Conservation (phyloP, 2,329 filamentous ascomycete species). For the Annulohypoxylon truncatum region DNA sequence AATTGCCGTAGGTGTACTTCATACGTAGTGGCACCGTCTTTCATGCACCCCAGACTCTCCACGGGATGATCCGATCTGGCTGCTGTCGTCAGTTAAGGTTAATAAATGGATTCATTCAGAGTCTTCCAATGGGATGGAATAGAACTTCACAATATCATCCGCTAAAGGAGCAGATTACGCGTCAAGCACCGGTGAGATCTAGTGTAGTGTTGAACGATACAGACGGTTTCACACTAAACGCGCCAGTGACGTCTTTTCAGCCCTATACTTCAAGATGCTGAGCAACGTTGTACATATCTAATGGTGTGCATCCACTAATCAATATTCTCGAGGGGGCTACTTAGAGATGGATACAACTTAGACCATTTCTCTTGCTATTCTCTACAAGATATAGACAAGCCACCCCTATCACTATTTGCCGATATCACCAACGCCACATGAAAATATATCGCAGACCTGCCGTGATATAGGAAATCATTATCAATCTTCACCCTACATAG, state of each 20-base stretch:
- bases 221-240: not conserved
- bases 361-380: not conserved
- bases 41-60: conserved; percentile 34
- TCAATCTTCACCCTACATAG: no score
- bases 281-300: not conserved
- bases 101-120: conserved; percentile 13
- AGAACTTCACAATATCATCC: not conserved
- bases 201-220: not conserved
- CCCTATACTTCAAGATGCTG: not conserved
- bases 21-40: conserved; percentile 1
- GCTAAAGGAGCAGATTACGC: not conserved
- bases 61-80: conserved; percentile 29
- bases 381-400: not conserved
- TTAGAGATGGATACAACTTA: no score
- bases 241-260: not conserved
- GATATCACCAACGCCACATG: not conserved
- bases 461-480: no score
- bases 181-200: not conserved
- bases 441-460: not conserved
- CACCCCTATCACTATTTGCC: not conserved
- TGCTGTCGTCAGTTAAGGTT: not conserved
- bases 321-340: no score
- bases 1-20: not conserved
- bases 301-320: not conserved
- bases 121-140: conserved; percentile 6